These are phyloP conservation scores for Papiliotrema fonsecae DNA, from an alignment of 1,284 basidiomycete genomes.

Conservation along the genomic window DNA sequence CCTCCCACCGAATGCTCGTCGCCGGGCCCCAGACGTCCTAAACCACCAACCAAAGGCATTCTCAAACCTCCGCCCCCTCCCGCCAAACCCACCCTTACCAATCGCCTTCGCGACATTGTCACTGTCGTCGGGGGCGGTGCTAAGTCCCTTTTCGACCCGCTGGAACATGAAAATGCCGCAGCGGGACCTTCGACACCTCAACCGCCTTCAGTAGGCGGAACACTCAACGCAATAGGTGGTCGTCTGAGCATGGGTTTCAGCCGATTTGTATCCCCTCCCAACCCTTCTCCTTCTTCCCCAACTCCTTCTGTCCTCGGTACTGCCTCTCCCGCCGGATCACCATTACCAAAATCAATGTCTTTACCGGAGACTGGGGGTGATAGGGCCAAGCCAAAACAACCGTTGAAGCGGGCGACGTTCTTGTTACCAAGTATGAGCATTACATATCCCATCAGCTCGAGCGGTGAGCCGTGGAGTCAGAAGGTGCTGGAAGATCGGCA, in stretches of 20 bases:
- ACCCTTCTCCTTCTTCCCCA: neutral
- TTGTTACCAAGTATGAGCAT: constrained; percentile 74
- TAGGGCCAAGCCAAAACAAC: constrained; percentile 35
- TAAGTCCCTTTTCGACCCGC: constrained; percentile 19
- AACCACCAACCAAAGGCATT: constrained; percentile 44
- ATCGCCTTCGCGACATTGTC: constrained; percentile 43
- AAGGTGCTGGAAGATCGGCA: constrained; percentile 52
- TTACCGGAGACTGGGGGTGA: constrained; percentile 14
- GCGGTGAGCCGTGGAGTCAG: constrained; percentile 70
- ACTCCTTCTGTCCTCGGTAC: constrained; percentile 3
- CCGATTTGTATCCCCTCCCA: constrained; percentile 17
- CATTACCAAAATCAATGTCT: constrained; percentile 11
- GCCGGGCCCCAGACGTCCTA: constrained; percentile 32
- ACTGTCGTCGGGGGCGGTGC: constrained; percentile 30
- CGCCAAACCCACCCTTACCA: constrained; percentile 41
- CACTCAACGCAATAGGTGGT: constrained; percentile 30
- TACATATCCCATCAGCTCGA: constrained; percentile 76
- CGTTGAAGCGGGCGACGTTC: constrained; percentile 78
- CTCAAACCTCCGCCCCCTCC: constrained; percentile 48
- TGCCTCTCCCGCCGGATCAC: constrained; percentile 8
- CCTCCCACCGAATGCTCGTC: too few species aligned
- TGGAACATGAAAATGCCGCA: neutral
- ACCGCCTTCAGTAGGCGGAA: constrained; percentile 17
- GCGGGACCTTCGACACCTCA: neutral
- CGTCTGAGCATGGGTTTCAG: constrained; percentile 27